Percentiles rank a stretch among this genome's conserved stretches.
phyloP scores from a whole-genome alignment of 306 rosid species.

The Rosa lucieae region DNA sequence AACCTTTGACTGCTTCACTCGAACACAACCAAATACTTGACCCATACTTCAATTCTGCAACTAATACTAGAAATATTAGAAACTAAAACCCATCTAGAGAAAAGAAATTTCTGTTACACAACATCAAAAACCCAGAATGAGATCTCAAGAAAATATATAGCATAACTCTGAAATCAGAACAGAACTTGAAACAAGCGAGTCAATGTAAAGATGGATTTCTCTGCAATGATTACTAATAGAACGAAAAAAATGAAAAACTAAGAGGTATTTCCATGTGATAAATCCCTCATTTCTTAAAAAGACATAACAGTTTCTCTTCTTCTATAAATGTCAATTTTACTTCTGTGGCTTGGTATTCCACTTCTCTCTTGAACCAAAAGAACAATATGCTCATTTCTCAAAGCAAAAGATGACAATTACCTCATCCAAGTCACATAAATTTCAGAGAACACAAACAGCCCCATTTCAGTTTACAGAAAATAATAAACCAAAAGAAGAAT shows the following conservation, averaged over 20 bases:
- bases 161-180: background rate
- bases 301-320: background rate
- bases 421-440: background rate
- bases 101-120: background rate
- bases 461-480: background rate
- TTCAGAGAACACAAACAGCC: conserved; percentile 1
- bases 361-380: background rate
- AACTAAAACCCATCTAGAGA: background rate
- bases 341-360: too few relatives aligned
- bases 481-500: background rate
- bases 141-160: background rate
- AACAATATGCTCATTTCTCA: background rate
- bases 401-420: background rate
- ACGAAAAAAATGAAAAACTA: too few relatives aligned
- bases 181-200: background rate
- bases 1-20: conserved; percentile 65
- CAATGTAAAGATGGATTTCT: too few relatives aligned
- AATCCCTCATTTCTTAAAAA: too few relatives aligned
- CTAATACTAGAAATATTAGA: background rate
- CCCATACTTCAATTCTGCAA: conserved; percentile 57
- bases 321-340: too few relatives aligned
- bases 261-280: too few relatives aligned
- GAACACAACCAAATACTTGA: conserved; percentile 55
- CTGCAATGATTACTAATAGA: too few relatives aligned
- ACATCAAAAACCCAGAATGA: background rate